Evolutionary conservation across 2,329 filamentous ascomycete genomes (phyloP).

Genomic region (Fusarium sp.): DNA sequence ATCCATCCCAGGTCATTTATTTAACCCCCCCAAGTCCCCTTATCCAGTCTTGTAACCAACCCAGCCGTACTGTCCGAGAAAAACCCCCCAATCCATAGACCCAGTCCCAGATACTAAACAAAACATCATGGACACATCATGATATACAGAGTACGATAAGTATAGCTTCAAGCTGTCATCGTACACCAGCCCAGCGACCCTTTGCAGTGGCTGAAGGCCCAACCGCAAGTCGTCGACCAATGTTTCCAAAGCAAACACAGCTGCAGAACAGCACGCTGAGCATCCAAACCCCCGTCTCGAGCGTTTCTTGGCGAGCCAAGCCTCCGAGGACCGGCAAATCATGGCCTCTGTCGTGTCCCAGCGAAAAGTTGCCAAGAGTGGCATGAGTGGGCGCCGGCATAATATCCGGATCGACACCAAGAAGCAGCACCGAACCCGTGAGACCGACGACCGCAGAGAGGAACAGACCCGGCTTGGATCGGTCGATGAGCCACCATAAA

Average conservation of each 20-base stretch:
- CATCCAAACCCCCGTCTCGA: constrained; percentile 88
- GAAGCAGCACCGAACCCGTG: constrained; percentile 77
- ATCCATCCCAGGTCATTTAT: background rate
- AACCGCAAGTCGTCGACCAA: constrained; percentile 83
- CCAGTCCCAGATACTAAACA: constrained; percentile 3
- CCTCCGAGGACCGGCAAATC: constrained; percentile 56
- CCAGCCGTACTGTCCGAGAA: background rate
- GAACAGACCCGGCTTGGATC: constrained; percentile 85
- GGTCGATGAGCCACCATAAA: constrained; percentile 96
- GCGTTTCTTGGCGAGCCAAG: constrained; percentile 69
- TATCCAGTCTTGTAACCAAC: constrained; percentile 17
- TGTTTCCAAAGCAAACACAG: constrained; percentile 95
- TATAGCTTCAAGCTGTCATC: constrained; percentile 38
- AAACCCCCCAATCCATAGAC: background rate
- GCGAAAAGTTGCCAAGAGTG: constrained; percentile 39
- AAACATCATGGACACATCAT: constrained; percentile 20
- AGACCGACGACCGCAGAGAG: constrained; percentile 81
- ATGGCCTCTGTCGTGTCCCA: constrained; percentile 20
- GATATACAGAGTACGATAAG: constrained; percentile 4
- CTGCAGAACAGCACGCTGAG: constrained; percentile 95
- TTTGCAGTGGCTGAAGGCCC: constrained; percentile 56
- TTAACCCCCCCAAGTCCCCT: background rate
- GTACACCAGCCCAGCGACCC: constrained; percentile 61
- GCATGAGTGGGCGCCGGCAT: constrained; percentile 73
- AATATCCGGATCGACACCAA: constrained; percentile 82